Evolutionary conservation across 2,329 filamentous ascomycete genomes (phyloP).

Genomic region (Rachicladosporium sp.): DNA sequence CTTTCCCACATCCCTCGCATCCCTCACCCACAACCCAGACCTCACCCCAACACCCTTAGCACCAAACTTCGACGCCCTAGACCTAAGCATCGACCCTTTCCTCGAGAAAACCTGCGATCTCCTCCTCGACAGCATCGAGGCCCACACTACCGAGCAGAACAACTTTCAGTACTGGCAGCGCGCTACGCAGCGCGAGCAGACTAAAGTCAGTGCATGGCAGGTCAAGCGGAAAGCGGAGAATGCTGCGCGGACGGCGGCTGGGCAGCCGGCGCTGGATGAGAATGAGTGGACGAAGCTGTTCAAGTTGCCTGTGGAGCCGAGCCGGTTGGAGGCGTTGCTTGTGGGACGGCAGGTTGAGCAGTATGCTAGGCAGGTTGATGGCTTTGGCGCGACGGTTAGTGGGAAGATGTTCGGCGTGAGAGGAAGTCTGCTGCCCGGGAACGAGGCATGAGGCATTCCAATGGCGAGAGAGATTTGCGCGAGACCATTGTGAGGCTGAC

Average conservation of each 20-base stretch:
- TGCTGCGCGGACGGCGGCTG: slow-evolving; percentile 66
- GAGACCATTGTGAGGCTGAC: too few relatives aligned
- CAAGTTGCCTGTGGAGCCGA: slow-evolving; percentile 93
- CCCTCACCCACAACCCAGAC: slow-evolving; percentile 54
- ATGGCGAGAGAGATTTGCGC: too few relatives aligned
- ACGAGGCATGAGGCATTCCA: too few relatives aligned
- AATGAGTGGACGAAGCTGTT: slow-evolving; percentile 98
- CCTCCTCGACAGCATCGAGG: slow-evolving; percentile 90
- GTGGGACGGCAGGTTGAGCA: slow-evolving; percentile 95
- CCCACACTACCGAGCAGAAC: slow-evolving; percentile 96
- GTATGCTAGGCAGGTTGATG: slow-evolving; percentile 93
- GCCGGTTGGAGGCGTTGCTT: slow-evolving; percentile 81
- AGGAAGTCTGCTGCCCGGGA: slow-evolving; percentile 46
- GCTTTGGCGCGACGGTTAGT: slow-evolving; percentile 80
- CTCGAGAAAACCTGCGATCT: slow-evolving; percentile 97
- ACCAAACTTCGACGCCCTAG: slow-evolving; percentile 80
- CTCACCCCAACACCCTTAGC: slow-evolving; percentile 54
- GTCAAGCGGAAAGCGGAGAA: slow-evolving; percentile 95
- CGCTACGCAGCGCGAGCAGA: slow-evolving; percentile 82
- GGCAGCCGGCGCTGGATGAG: slow-evolving; percentile 80
- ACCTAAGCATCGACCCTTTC: slow-evolving; percentile 91
- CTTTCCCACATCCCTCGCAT: slow-evolving; percentile 66
- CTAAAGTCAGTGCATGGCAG: slow-evolving; percentile 95
- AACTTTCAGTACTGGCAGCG: slow-evolving; percentile 98
- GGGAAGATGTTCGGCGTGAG: slow-evolving; percentile 98